phyloP scores from a whole-genome alignment of 75 land plant genomes.

The Pseudotsuga menziesii region DNA sequence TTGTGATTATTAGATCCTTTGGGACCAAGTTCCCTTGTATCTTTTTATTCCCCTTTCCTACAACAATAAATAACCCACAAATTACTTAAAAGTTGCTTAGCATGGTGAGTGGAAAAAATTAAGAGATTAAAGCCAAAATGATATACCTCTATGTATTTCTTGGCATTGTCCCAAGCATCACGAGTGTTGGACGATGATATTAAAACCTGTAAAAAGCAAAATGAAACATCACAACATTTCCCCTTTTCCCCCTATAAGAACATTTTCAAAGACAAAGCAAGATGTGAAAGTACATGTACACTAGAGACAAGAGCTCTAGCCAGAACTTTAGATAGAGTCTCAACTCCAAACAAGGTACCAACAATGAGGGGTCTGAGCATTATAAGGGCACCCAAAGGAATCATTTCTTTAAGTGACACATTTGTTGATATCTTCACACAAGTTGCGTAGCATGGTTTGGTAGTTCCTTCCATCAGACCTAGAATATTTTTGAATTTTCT shows the following conservation, averaged over 20 bases:
- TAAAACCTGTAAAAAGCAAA: slow-evolving; percentile 27
- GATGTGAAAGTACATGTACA: slow-evolving; percentile 40
- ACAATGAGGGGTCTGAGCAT: too few relatives aligned
- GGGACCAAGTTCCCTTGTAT: too few relatives aligned
- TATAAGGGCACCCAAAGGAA: too few relatives aligned
- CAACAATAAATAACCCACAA: background rate
- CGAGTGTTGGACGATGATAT: slow-evolving; percentile 48
- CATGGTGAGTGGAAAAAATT: background rate
- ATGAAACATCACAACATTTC: too few relatives aligned
- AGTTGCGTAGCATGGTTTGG: too few relatives aligned
- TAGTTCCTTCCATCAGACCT: too few relatives aligned
- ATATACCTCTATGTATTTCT: slow-evolving; percentile 43
- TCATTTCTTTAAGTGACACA: background rate
- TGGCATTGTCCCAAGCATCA: slow-evolving; percentile 51
- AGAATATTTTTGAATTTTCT: background rate
- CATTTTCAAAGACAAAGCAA: background rate
- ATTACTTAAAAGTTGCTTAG: background rate
- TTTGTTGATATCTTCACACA: background rate
- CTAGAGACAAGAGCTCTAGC: slow-evolving; percentile 76
- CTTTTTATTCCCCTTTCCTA: slow-evolving; percentile 38
- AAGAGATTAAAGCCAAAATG: too few relatives aligned
- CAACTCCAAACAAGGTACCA: too few relatives aligned
- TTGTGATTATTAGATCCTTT: slow-evolving; percentile 39
- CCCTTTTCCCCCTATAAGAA: too few relatives aligned
- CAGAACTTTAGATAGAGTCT: too few relatives aligned